Evolutionary conservation across 2,329 filamentous ascomycete genomes (phyloP).

Genomic region (Sporothrix schenckii): DNA sequence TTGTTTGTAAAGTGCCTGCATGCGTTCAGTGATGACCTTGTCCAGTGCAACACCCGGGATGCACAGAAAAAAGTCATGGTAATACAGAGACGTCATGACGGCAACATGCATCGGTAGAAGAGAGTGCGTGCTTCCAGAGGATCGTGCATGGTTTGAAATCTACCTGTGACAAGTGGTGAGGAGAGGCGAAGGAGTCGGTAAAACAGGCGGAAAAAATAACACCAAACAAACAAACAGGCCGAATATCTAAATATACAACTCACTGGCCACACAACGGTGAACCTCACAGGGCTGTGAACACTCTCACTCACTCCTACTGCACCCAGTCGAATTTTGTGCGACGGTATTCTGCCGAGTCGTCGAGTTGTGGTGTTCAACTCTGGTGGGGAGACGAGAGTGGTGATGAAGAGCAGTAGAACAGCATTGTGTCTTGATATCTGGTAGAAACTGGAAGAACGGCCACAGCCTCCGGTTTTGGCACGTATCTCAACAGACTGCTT

Average conservation of each 20-base stretch:
- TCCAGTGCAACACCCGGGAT: background rate
- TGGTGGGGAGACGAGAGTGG: background rate
- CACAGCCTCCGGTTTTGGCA: background rate
- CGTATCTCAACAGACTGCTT: background rate
- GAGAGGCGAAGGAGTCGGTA: background rate
- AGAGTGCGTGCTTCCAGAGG: background rate
- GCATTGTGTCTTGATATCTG: background rate
- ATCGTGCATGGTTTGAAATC: background rate
- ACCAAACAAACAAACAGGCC: background rate
- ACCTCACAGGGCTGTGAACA: slow-evolving; percentile 11
- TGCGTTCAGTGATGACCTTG: background rate
- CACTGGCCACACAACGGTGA: no score
- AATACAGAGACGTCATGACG: slow-evolving; percentile 10
- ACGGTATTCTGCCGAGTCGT: background rate
- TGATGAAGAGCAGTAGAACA: background rate
- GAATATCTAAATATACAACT: background rate
- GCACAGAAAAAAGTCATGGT: background rate
- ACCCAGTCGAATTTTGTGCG: slow-evolving; percentile 8
- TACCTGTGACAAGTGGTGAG: slow-evolving; percentile 9
- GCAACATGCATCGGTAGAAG: slow-evolving; percentile 17
- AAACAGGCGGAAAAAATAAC: background rate
- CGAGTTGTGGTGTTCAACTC: background rate
- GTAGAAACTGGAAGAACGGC: background rate
- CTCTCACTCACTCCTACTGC: background rate
- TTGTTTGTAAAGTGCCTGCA: background rate